These are phyloP conservation scores for Termitomyces sp. DNA, from an alignment of 768 basidiomycete genomes.

Conservation along the genomic window DNA sequence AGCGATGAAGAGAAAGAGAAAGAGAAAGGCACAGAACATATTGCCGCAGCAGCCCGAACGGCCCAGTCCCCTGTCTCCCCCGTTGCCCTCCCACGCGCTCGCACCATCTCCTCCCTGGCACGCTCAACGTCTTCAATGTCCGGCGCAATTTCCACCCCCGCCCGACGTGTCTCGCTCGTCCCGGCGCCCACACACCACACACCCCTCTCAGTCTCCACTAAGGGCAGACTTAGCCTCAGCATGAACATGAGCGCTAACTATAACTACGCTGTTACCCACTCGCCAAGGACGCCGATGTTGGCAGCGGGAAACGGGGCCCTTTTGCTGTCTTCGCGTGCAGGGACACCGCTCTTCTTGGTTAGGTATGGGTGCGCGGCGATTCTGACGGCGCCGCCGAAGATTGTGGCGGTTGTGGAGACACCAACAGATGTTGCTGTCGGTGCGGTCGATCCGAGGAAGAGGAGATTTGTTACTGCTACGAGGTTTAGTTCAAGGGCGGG, in stretches of 20 bases:
- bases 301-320: neutral
- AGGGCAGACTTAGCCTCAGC: conserved; percentile 35
- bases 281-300: neutral
- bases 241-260: conserved; percentile 23
- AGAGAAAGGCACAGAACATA: conserved; percentile 11
- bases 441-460: conserved; percentile 79
- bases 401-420: conserved; percentile 79
- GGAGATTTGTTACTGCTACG: conserved; percentile 82
- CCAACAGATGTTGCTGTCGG: conserved; percentile 38
- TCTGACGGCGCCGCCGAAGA: conserved; percentile 76
- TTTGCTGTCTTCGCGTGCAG: conserved; percentile 39
- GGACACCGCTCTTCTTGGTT: conserved; percentile 28
- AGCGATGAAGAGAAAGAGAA: conserved; percentile 33
- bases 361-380: conserved; percentile 51
- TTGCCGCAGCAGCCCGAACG: conserved; percentile 2
- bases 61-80: conserved; percentile 22
- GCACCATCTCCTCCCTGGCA: conserved; percentile 46
- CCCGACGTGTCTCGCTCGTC: conserved; percentile 30
- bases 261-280: neutral
- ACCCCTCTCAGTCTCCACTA: conserved; percentile 15
- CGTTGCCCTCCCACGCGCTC: conserved; percentile 40
- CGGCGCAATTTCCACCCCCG: conserved; percentile 27
- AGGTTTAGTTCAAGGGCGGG: conserved; percentile 81
- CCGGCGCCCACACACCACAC: conserved; percentile 11
- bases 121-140: conserved; percentile 45